Evolutionary conservation across 83 land plant species (phyloP).

Genomic region (Isoetes engelmannii): DNA sequence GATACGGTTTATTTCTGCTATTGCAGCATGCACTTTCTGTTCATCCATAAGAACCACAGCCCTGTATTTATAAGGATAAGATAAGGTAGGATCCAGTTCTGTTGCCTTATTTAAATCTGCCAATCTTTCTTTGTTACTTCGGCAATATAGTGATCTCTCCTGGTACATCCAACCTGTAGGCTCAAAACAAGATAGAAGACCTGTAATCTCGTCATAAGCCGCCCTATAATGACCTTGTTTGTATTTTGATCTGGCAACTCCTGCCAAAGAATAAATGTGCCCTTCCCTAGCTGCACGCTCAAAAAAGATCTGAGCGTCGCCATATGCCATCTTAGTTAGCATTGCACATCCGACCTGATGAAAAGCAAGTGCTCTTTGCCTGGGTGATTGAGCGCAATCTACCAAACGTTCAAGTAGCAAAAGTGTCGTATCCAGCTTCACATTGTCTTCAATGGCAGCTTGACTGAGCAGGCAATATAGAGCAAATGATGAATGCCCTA

Average conservation of each 20-base stretch:
- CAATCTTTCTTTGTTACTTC: slow-evolving; percentile 57
- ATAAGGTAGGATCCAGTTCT: slow-evolving; percentile 76
- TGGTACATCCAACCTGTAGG: slow-evolving; percentile 89
- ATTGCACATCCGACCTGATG: slow-evolving; percentile 89
- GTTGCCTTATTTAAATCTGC: slow-evolving; percentile 62
- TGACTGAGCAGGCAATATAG: slow-evolving; percentile 75
- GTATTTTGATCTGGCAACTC: slow-evolving; percentile 72
- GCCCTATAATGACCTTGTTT: slow-evolving; percentile 62
- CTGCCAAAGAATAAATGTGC: slow-evolving; percentile 80
- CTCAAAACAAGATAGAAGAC: slow-evolving; percentile 43
- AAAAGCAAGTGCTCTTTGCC: slow-evolving; percentile 76
- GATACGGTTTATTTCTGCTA: slow-evolving; percentile 73
- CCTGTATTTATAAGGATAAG: slow-evolving; percentile 82
- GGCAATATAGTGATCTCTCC: slow-evolving; percentile 73
- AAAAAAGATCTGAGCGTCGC: slow-evolving; percentile 70
- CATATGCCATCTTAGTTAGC: slow-evolving; percentile 69
- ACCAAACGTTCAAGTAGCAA: slow-evolving; percentile 58
- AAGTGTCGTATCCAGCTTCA: slow-evolving; percentile 59
- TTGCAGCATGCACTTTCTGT: slow-evolving; percentile 53
- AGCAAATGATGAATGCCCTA: slow-evolving; percentile 73
- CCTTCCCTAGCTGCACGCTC: slow-evolving; percentile 76
- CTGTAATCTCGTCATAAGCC: slow-evolving; percentile 50
- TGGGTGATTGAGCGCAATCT: slow-evolving; percentile 54
- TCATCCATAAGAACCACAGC: slow-evolving; percentile 73
- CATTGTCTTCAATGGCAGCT: slow-evolving; percentile 79